Percentiles rank a stretch among this genome's conserved stretches.
These are phyloP conservation scores for Picochlorum costavermella DNA, from an alignment of 139 green algal genomes.

Conservation along the genomic window DNA sequence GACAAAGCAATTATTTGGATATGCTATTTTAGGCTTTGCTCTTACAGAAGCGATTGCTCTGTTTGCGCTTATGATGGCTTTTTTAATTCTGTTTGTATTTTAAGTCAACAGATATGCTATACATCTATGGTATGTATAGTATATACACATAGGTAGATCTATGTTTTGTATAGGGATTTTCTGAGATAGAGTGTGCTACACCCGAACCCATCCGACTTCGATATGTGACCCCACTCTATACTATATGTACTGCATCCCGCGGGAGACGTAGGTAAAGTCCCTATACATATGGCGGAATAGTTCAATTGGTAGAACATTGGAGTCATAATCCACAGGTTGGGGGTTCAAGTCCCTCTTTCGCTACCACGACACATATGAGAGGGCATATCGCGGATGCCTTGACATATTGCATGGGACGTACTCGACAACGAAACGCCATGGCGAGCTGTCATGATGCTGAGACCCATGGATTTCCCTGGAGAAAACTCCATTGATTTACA, in stretches of 20 bases:
- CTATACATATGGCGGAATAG: conserved; percentile 32
- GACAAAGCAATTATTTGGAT: conserved; percentile 53
- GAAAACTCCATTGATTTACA: conserved; percentile 33
- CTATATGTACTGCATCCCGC: conserved; percentile 33
- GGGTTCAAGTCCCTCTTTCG: conserved; percentile 44
- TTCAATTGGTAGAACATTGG: conserved; percentile 46
- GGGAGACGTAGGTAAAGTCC: conserved; percentile 22
- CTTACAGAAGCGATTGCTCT: conserved; percentile 68
- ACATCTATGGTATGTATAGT: too few relatives aligned
- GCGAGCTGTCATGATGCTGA: conserved; percentile 31
- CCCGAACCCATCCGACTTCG: conserved; percentile 28
- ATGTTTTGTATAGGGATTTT: not conserved
- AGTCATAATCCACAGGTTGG: conserved; percentile 49
- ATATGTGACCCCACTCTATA: conserved; percentile 19
- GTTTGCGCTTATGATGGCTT: conserved; percentile 63
- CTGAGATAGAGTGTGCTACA: conserved; percentile 6
- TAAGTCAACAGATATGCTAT: conserved; percentile 15
- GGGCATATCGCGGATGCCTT: conserved; percentile 38
- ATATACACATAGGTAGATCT: too few relatives aligned
- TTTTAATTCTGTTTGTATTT: conserved; percentile 61
- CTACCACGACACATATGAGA: conserved; percentile 12
- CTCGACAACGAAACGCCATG: conserved; percentile 43
- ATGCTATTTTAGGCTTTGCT: conserved; percentile 65
- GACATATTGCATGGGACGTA: conserved; percentile 38
- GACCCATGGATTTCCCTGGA: conserved; percentile 42